phyloP scores from a whole-genome alignment of 2,329 filamentous ascomycete genomes.

The Ceratocystis eucalypticola region DNA sequence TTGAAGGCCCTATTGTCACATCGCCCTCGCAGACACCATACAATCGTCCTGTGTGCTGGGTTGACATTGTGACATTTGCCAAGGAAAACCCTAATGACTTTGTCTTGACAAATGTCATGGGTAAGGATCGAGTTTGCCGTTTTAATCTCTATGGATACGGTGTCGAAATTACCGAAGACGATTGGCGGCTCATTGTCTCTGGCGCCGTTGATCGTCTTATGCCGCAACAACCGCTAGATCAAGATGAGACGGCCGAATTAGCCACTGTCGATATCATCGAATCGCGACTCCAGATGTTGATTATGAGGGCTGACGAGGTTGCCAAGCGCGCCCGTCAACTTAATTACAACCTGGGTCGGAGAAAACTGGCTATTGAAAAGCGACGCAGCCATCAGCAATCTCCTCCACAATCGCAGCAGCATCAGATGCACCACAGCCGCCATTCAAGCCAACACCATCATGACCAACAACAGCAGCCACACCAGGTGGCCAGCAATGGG shows the following conservation, averaged over 20 bases:
- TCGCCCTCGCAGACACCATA: constrained; percentile 40
- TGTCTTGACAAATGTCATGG: constrained; percentile 52
- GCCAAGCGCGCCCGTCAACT: constrained; percentile 53
- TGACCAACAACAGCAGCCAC: background rate
- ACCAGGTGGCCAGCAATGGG: background rate
- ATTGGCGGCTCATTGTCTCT: constrained; percentile 71
- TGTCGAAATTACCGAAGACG: constrained; percentile 77
- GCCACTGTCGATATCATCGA: constrained; percentile 75
- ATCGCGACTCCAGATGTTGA: constrained; percentile 60
- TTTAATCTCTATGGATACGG: constrained; percentile 70
- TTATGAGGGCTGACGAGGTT: constrained; percentile 67
- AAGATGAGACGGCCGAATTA: constrained; percentile 76
- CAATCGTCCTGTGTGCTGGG: constrained; percentile 52
- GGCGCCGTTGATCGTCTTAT: constrained; percentile 69
- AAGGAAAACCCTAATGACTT: constrained; percentile 70
- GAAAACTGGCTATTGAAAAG: constrained; percentile 57
- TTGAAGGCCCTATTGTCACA: constrained; percentile 60
- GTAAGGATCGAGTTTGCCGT: constrained; percentile 60
- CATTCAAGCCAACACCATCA: constrained; percentile 3
- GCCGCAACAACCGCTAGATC: constrained; percentile 64
- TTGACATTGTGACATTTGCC: constrained; percentile 75
- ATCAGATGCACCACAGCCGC: constrained; percentile 10
- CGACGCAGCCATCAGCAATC: constrained; percentile 36
- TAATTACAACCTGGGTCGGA: constrained; percentile 65
- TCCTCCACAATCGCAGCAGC: constrained; percentile 14